Evolutionary conservation across 2,329 filamentous ascomycete genomes (phyloP).

Genomic region (Venturia oleaginea): DNA sequence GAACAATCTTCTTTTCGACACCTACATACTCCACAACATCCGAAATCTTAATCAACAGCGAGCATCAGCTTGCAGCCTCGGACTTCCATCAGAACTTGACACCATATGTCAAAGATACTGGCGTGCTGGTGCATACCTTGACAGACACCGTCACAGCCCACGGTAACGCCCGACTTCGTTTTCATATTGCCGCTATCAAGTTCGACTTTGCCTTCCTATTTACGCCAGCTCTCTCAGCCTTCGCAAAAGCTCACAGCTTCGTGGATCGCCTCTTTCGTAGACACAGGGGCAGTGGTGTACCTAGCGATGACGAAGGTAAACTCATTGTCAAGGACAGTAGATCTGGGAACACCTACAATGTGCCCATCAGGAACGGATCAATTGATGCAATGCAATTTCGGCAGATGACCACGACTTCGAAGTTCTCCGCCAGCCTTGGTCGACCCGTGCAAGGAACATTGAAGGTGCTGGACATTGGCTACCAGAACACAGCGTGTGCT

Average conservation of each 20-base stretch:
- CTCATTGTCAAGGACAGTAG: conserved; percentile 6
- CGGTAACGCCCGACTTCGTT: background rate
- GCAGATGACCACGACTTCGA: background rate
- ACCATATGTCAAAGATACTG: background rate
- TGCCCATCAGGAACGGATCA: background rate
- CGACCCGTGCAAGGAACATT: background rate
- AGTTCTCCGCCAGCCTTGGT: background rate
- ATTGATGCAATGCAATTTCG: conserved; percentile 3
- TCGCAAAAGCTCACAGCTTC: background rate
- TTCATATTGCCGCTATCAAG: background rate
- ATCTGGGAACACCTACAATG: background rate
- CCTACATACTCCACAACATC: background rate
- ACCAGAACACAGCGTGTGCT: conserved; percentile 1
- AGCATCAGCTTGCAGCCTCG: background rate
- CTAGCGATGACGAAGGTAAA: background rate
- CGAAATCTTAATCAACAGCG: background rate
- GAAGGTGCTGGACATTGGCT: conserved; percentile 1
- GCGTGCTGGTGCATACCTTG: background rate
- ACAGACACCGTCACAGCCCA: background rate
- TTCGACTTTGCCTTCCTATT: background rate
- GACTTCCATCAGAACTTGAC: background rate
- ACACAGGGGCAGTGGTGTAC: background rate
- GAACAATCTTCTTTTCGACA: background rate
- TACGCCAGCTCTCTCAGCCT: background rate
- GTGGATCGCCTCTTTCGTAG: background rate